These are phyloP conservation scores for Camelina hispida DNA, from an alignment of 345 rosid species.

Conservation along the genomic window DNA sequence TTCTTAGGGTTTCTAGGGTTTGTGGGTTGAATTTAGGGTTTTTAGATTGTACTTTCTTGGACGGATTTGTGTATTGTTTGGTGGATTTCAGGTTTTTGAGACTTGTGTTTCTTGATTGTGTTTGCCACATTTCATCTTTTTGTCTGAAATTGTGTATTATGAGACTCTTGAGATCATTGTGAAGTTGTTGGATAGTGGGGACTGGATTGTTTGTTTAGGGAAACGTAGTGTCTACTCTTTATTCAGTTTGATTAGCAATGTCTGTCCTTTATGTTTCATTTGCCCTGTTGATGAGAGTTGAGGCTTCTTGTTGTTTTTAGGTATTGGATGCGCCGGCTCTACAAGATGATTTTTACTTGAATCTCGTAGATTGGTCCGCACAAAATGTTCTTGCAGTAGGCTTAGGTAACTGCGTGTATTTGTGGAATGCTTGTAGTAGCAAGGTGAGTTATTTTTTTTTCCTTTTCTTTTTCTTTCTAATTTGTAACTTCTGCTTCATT, in stretches of 20 bases:
- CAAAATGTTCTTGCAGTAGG: conserved; percentile 95
- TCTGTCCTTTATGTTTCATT: background rate
- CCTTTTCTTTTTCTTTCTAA: too few species aligned
- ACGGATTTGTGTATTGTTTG: conserved; percentile 5
- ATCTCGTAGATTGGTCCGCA: conserved; percentile 97
- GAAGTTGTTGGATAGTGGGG: conserved; percentile 2
- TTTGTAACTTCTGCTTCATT: conserved; percentile 1
- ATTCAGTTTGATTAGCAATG: background rate
- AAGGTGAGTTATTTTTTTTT: conserved; percentile 54
- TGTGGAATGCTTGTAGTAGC: conserved; percentile 99
- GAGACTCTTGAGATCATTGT: background rate
- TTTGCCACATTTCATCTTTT: background rate
- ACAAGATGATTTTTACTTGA: conserved; percentile 99
- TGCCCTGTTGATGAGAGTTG: background rate
- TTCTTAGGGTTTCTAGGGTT: conserved; percentile 18
- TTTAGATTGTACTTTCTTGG: conserved; percentile 24
- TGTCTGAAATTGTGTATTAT: conserved; percentile 6
- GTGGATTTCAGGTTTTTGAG: conserved; percentile 5
- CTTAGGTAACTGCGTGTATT: conserved; percentile 88
- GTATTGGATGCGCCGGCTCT: conserved; percentile 98
- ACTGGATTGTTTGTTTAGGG: background rate
- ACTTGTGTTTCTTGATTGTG: conserved; percentile 7
- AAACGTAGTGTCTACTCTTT: conserved; percentile 11
- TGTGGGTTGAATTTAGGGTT: background rate
- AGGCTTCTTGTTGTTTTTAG: conserved; percentile 46